phyloP scores from a whole-genome alignment of 495 filamentous ascomycete species.

The Neurospora tetrasperma region DNA sequence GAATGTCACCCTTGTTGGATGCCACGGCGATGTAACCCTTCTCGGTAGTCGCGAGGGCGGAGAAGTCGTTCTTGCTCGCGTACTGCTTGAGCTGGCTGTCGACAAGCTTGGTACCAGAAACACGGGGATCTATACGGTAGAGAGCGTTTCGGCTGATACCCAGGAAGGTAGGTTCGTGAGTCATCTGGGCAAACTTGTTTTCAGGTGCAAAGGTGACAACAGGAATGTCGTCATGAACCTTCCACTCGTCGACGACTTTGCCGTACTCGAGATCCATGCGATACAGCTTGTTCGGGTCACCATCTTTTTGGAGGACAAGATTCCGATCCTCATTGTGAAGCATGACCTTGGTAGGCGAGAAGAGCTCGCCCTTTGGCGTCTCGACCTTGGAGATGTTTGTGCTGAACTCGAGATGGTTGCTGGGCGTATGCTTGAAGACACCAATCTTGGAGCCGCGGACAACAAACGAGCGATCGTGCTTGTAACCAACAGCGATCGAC shows the following conservation, averaged over 20 bases:
- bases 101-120: constrained; percentile 85
- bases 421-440: constrained; percentile 91
- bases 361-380: constrained; percentile 76
- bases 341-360: constrained; percentile 97
- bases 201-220: constrained; percentile 87
- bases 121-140: constrained; percentile 87
- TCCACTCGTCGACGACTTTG: constrained; percentile 99
- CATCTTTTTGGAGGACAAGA: constrained; percentile 80
- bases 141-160: constrained; percentile 86
- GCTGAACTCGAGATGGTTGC: constrained; percentile 92
- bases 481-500: constrained; percentile 94
- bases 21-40: constrained; percentile 95
- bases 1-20: constrained; percentile 94
- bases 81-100: constrained; percentile 92
- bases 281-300: constrained; percentile 85
- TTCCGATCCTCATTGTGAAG: constrained; percentile 85
- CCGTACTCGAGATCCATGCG: constrained; percentile 97
- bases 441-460: constrained; percentile 96
- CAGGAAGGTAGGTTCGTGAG: constrained; percentile 85
- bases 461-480: constrained; percentile 93
- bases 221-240: constrained; percentile 93
- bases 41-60: constrained; percentile 82
- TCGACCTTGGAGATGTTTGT: constrained; percentile 95
- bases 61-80: constrained; percentile 92
- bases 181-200: constrained; percentile 98